Percentiles rank a stretch among this genome's conserved stretches.
These are phyloP conservation scores for Amanita polypyramis DNA, from an alignment of 768 basidiomycete species.

Conservation along the genomic window DNA sequence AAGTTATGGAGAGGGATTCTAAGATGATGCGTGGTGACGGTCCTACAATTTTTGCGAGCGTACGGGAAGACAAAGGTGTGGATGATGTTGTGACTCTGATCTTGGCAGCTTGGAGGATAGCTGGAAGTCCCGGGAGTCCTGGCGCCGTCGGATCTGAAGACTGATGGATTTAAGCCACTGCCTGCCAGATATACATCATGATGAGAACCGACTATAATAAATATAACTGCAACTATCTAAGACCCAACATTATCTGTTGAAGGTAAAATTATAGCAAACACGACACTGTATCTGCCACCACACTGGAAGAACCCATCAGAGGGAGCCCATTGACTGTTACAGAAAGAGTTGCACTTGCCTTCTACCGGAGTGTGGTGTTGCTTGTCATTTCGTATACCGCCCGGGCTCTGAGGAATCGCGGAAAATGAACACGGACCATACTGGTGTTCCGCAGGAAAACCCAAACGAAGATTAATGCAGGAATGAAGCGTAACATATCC, in stretches of 20 bases:
- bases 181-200: not conserved
- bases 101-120: constrained; percentile 79
- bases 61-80: constrained; percentile 70
- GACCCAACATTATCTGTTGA: too few relatives aligned
- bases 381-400: constrained; percentile 3
- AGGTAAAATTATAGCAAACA: too few relatives aligned
- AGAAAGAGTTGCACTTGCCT: not conserved
- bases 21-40: constrained; percentile 91
- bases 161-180: not conserved
- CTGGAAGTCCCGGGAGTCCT: constrained; percentile 60
- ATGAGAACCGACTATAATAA: not conserved
- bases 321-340: not conserved
- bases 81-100: constrained; percentile 76
- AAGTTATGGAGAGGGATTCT: constrained; percentile 91
- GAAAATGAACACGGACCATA: constrained; percentile 5
- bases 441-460: constrained; percentile 6
- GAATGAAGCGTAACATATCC: constrained; percentile 3
- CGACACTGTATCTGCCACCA: not conserved
- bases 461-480: constrained; percentile 6
- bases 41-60: constrained; percentile 84
- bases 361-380: not conserved
- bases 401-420: constrained; percentile 11
- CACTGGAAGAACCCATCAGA: not conserved
- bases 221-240: too few relatives aligned
- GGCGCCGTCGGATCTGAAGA: constrained; percentile 35